Evolutionary conservation across 495 filamentous ascomycete species (phyloP).

Genomic region (Penicillium verhagenii): DNA sequence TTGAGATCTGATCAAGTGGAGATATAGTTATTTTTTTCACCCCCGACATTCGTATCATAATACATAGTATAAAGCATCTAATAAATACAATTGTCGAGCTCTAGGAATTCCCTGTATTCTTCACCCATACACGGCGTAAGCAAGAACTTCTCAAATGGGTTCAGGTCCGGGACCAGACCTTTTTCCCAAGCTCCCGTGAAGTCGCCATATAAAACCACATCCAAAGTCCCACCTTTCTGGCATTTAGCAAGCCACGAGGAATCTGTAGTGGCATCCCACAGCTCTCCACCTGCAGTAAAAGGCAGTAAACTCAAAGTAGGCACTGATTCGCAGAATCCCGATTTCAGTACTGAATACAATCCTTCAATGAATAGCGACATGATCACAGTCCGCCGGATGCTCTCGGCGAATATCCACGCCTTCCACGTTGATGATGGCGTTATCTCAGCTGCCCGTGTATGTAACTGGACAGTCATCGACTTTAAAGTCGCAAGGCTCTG

Average conservation of each 20-base stretch:
- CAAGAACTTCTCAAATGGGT: slow-evolving; percentile 5
- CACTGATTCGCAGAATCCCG: slow-evolving; percentile 3
- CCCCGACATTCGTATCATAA: slow-evolving; percentile 15
- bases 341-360: slow-evolving; percentile 5
- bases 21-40: slow-evolving; percentile 24
- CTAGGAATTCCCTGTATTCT: background rate
- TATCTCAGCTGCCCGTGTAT: background rate
- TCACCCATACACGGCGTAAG: slow-evolving; percentile 13
- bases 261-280: slow-evolving; percentile 4
- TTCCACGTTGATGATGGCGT: background rate
- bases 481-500: slow-evolving; percentile 4
- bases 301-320: slow-evolving; percentile 9
- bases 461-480: slow-evolving; percentile 2
- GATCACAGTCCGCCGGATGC: slow-evolving; percentile 8
- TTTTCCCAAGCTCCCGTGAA: slow-evolving; percentile 11
- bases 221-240: background rate
- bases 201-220: slow-evolving; percentile 9
- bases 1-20: slow-evolving; percentile 13
- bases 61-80: background rate
- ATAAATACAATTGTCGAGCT: background rate
- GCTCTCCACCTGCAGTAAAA: background rate
- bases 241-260: slow-evolving; percentile 6
- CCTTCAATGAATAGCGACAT: slow-evolving; percentile 3
- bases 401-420: slow-evolving; percentile 13
- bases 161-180: slow-evolving; percentile 2